Evolutionary conservation across 1,284 basidiomycete genomes (phyloP).

Genomic region (Pseudozyma thailandica): DNA sequence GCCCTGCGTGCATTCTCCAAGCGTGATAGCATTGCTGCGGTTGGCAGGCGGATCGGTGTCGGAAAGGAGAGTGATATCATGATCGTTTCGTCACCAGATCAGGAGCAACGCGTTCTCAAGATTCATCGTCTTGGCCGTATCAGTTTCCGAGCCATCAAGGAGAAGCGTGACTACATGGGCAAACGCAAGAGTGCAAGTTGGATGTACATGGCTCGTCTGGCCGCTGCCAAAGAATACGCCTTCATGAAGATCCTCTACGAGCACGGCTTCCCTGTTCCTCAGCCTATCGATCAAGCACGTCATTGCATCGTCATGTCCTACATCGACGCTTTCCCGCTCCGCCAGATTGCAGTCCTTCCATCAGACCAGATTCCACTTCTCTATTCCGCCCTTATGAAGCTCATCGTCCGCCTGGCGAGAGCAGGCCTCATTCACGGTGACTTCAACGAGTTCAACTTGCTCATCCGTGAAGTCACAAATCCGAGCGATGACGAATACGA

Average conservation of each 20-base stretch:
- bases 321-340: slow-evolving; percentile 95
- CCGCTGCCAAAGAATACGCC: slow-evolving; percentile 96
- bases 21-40: slow-evolving; percentile 68
- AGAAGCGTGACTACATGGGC: slow-evolving; percentile 95
- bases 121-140: slow-evolving; percentile 92
- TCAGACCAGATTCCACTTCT: slow-evolving; percentile 80
- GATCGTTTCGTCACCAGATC: slow-evolving; percentile 84
- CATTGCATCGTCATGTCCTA: slow-evolving; percentile 97
- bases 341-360: slow-evolving; percentile 85
- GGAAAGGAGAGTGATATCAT: slow-evolving; percentile 99
- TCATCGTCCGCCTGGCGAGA: slow-evolving; percentile 92
- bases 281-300: slow-evolving; percentile 90
- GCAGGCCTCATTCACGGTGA: slow-evolving; percentile 97
- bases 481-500: slow-evolving; percentile 29
- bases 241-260: slow-evolving; percentile 99
- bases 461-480: slow-evolving; percentile 75
- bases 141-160: slow-evolving; percentile 95
- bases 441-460: slow-evolving; percentile 99
- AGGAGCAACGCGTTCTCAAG: slow-evolving; percentile 88
- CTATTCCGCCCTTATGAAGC: slow-evolving; percentile 92
- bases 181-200: slow-evolving; percentile 95
- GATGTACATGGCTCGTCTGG: slow-evolving; percentile 99
- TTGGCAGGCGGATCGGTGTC: slow-evolving; percentile 97
- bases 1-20: slow-evolving; percentile 93
- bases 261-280: slow-evolving; percentile 91